Evolutionary conservation across 2,329 filamentous ascomycete genomes (phyloP).

Genomic region (Pseudogymnoascus sp.): DNA sequence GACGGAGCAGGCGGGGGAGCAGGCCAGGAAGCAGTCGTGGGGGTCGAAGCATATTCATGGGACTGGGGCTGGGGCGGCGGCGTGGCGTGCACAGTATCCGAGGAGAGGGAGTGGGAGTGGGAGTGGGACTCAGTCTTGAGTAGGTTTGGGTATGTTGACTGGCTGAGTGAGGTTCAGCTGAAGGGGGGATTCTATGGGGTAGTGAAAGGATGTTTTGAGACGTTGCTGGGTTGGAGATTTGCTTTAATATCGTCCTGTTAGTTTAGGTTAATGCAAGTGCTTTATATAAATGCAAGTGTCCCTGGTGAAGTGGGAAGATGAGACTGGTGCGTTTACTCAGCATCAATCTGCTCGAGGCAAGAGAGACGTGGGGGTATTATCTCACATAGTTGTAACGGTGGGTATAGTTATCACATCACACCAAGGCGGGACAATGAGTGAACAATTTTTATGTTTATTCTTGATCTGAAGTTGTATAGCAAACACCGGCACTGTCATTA

Average conservation of each 20-base stretch:
- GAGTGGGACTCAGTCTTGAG: neutral
- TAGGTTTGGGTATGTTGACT: neutral
- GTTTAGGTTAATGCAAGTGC: neutral
- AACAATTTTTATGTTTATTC: neutral
- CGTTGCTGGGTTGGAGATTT: neutral
- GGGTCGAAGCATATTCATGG: slow-evolving; percentile 4
- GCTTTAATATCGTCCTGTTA: neutral
- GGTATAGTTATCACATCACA: neutral
- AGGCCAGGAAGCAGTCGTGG: neutral
- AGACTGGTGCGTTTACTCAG: neutral
- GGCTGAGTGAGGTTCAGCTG: neutral
- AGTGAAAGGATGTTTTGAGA: neutral
- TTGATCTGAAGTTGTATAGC: slow-evolving; percentile 7
- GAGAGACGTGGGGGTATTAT: neutral
- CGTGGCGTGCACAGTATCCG: neutral
- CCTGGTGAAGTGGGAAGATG: neutral
- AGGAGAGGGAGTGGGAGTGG: neutral
- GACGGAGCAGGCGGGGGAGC: neutral
- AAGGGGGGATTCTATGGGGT: neutral
- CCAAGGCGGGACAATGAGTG: neutral
- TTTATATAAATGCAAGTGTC: neutral
- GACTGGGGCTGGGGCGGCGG: neutral
- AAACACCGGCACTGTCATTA: neutral
- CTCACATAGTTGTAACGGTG: neutral
- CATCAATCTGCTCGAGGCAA: neutral